phyloP scores from a whole-genome alignment of 202 grass and related monocot species.

The Schoenoplectus triqueter region DNA sequence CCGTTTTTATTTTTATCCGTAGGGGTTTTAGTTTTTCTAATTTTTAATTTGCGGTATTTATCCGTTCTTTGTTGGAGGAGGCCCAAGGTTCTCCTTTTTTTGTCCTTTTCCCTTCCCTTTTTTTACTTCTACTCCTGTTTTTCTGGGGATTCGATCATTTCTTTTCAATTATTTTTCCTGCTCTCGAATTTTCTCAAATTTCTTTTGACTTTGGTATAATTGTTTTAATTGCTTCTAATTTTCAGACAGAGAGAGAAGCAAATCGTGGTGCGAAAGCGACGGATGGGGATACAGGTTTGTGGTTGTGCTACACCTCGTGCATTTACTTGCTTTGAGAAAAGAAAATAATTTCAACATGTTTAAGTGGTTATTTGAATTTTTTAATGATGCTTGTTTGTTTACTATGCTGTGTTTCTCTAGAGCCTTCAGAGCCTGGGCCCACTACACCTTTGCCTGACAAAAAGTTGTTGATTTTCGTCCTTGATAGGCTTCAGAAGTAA shows the following conservation, averaged over 20 bases:
- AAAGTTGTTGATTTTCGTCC: slow-evolving; percentile 86
- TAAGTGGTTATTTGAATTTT: slow-evolving; percentile 43
- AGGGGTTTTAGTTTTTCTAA: slow-evolving; percentile 32
- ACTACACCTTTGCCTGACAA: slow-evolving; percentile 88
- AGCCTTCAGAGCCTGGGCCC: slow-evolving; percentile 77
- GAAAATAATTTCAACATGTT: background rate
- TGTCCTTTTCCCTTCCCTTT: slow-evolving; percentile 50
- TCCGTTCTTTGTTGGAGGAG: slow-evolving; percentile 20
- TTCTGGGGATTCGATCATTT: slow-evolving; percentile 51
- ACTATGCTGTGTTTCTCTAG: slow-evolving; percentile 48
- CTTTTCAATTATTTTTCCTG: slow-evolving; percentile 38
- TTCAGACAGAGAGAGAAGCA: slow-evolving; percentile 52
- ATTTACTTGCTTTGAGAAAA: slow-evolving; percentile 55
- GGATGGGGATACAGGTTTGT: slow-evolving; percentile 69
- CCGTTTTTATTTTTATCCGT: no score
- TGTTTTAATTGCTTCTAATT: slow-evolving; percentile 41
- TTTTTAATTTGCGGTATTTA: slow-evolving; percentile 21
- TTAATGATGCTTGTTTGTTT: slow-evolving; percentile 47
- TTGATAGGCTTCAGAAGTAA: slow-evolving; percentile 93
- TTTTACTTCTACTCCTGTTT: slow-evolving; percentile 54
- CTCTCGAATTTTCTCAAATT: slow-evolving; percentile 41
- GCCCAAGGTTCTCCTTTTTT: slow-evolving; percentile 47
- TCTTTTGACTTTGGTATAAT: slow-evolving; percentile 39
- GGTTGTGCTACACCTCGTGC: slow-evolving; percentile 35
- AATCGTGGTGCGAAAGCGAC: slow-evolving; percentile 73